These are phyloP conservation scores for Massariosphaeria phaeospora DNA, from an alignment of 495 filamentous ascomycete genomes.

Conservation along the genomic window DNA sequence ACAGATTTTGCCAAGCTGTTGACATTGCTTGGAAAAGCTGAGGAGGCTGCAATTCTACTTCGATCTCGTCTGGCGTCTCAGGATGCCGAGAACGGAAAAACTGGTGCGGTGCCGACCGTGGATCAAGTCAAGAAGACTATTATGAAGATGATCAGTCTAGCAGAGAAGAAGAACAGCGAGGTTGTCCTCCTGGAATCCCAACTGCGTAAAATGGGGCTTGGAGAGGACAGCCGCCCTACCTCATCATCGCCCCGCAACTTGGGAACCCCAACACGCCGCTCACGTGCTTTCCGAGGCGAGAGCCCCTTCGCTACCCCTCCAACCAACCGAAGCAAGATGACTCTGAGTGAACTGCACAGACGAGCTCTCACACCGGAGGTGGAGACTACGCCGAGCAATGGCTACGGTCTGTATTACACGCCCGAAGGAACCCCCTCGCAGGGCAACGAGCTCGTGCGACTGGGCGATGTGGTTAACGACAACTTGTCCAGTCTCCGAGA, in stretches of 20 bases:
- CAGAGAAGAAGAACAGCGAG: slow-evolving; percentile 78
- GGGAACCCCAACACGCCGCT: slow-evolving; percentile 14
- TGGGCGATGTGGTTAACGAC: slow-evolving; percentile 44
- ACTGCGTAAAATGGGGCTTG: slow-evolving; percentile 60
- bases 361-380: slow-evolving; percentile 40
- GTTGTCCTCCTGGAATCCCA: slow-evolving; percentile 84
- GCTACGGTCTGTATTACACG: slow-evolving; percentile 39
- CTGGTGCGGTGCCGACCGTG: slow-evolving; percentile 66
- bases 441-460: slow-evolving; percentile 42
- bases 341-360: slow-evolving; percentile 37
- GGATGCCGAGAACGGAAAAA: slow-evolving; percentile 37
- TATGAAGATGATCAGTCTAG: slow-evolving; percentile 84
- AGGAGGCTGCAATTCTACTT: slow-evolving; percentile 76
- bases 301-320: slow-evolving; percentile 58
- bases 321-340: slow-evolving; percentile 39
- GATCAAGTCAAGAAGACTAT: slow-evolving; percentile 91
- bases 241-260: slow-evolving; percentile 4
- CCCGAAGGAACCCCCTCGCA: slow-evolving; percentile 39
- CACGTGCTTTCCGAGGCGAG: slow-evolving; percentile 41
- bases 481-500: slow-evolving; percentile 56
- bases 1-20: slow-evolving; percentile 63
- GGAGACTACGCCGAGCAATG: slow-evolving; percentile 10
- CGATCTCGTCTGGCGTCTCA: slow-evolving; percentile 67
- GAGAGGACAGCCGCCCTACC: slow-evolving; percentile 2
- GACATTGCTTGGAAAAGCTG: slow-evolving; percentile 67